These are phyloP conservation scores for Emergomyces orientalis DNA, from an alignment of 2,329 filamentous ascomycete genomes.

Conservation along the genomic window DNA sequence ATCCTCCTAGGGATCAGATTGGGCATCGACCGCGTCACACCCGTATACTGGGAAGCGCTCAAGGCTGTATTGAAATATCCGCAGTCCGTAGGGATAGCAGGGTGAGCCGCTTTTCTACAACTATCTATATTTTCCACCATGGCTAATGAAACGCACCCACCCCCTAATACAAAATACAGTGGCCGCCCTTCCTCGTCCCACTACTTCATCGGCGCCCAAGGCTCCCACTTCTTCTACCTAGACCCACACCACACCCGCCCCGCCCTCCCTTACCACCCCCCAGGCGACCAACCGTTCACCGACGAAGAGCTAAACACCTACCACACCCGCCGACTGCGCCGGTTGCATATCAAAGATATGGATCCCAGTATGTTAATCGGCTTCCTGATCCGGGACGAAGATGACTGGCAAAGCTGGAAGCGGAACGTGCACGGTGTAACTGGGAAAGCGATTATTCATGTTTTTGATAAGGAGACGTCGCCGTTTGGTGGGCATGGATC, in stretches of 20 bases:
- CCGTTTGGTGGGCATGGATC: conserved; percentile 40
- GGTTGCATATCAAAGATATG: conserved; percentile 82
- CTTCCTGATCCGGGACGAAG: conserved; percentile 72
- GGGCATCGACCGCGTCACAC: conserved; percentile 88
- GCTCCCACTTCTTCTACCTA: conserved; percentile 79
- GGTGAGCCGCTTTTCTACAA: conserved; percentile 50
- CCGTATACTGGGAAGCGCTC: conserved; percentile 90
- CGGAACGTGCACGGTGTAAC: conserved; percentile 57
- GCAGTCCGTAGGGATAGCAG: conserved; percentile 93
- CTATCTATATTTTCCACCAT: background rate
- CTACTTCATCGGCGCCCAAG: conserved; percentile 65
- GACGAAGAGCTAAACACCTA: conserved; percentile 69
- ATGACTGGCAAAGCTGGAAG: conserved; percentile 80
- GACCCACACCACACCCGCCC: conserved; percentile 83
- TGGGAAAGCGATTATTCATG: conserved; percentile 76
- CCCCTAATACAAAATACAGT: conserved; percentile 37
- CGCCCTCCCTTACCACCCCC: conserved; percentile 54
- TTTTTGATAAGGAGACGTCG: conserved; percentile 58
- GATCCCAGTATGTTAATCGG: conserved; percentile 97
- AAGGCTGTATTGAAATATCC: conserved; percentile 74
- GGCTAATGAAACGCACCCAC: background rate
- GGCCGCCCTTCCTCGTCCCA: conserved; percentile 86
- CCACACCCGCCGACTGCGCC: conserved; percentile 75
- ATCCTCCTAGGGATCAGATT: conserved; percentile 81
- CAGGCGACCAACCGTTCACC: conserved; percentile 42